Evolutionary conservation across 495 filamentous ascomycete species (phyloP).

Genomic region (Hypoxylon trugodes): DNA sequence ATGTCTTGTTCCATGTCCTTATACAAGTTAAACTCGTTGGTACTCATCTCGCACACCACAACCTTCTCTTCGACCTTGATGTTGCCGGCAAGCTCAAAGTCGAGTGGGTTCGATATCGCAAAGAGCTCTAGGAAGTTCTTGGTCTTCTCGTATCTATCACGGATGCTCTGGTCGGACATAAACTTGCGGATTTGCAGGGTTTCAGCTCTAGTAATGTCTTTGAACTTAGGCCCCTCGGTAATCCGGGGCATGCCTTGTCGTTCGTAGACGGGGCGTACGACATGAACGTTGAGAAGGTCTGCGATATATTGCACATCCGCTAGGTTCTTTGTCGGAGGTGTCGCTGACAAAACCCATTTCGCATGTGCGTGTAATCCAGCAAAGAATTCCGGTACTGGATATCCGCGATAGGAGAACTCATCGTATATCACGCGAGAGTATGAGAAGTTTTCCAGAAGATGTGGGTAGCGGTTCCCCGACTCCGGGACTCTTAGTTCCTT

Average conservation of each 20-base stretch:
- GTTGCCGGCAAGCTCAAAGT: conserved; percentile 15
- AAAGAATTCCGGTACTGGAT: conserved; percentile 46
- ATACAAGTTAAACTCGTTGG: conserved; percentile 27
- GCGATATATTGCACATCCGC: conserved; percentile 67
- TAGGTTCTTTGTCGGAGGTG: conserved; percentile 66
- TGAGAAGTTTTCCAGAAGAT: conserved; percentile 64
- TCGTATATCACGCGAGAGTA: conserved; percentile 73
- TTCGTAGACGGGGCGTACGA: conserved; percentile 46
- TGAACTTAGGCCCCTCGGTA: conserved; percentile 41
- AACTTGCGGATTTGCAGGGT: conserved; percentile 41
- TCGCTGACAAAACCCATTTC: conserved; percentile 75
- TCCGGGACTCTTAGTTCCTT: no score
- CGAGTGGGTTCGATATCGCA: conserved; percentile 45
- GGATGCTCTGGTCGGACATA: conserved; percentile 40
- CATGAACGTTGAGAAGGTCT: conserved; percentile 60
- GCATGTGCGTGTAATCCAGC: conserved; percentile 55
- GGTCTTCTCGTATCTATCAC: conserved; percentile 44
- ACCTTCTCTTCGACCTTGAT: conserved; percentile 29
- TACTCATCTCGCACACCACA: conserved; percentile 28
- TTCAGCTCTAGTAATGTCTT: conserved; percentile 44
- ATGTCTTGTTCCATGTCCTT: conserved; percentile 38
- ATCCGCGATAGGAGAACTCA: conserved; percentile 69
- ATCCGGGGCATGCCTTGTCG: conserved; percentile 47
- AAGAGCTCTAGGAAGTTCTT: conserved; percentile 42
- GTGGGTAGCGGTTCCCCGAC: no score